Percentiles rank a stretch among this genome's conserved stretches.
Evolutionary conservation across 1,284 basidiomycete species (phyloP).

Genomic region (Volvariella surrecta): DNA sequence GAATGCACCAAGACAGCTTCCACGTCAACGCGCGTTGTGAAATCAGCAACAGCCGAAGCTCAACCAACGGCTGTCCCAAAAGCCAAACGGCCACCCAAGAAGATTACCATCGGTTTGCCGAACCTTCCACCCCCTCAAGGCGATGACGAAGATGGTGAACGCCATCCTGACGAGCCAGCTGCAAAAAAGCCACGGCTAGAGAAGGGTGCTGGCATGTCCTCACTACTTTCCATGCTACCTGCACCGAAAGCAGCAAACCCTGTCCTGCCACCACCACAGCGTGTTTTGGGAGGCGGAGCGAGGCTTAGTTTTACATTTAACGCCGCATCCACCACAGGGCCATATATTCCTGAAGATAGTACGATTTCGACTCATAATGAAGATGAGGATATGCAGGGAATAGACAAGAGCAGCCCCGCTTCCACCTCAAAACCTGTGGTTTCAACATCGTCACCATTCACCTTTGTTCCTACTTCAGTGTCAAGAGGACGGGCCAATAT

Average conservation of each 20-base stretch:
- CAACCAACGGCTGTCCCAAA: slow-evolving; percentile 21
- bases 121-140: slow-evolving; percentile 29
- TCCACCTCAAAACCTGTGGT: too few relatives aligned
- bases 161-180: slow-evolving; percentile 38
- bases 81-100: slow-evolving; percentile 42
- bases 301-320: slow-evolving; percentile 55
- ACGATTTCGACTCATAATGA: slow-evolving; percentile 3
- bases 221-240: slow-evolving; percentile 66
- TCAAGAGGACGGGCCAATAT: slow-evolving; percentile 51
- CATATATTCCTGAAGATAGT: too few relatives aligned
- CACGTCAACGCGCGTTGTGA: too few relatives aligned
- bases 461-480: slow-evolving; percentile 52
- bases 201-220: slow-evolving; percentile 53
- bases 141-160: slow-evolving; percentile 31
- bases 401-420: slow-evolving; percentile 8
- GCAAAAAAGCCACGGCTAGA: slow-evolving; percentile 45
- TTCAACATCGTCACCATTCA: slow-evolving; percentile 19
- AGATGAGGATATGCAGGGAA: not conserved
- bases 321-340: slow-evolving; percentile 16
- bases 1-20: too few relatives aligned
- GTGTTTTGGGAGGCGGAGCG: slow-evolving; percentile 56
- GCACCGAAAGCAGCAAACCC: slow-evolving; percentile 58
- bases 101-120: slow-evolving; percentile 63
- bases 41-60: slow-evolving; percentile 15
- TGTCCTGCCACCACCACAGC: slow-evolving; percentile 31